Evolutionary conservation across 352 stramenopile species (phyloP).

Genomic region (Globisporangium acanthophoron): DNA sequence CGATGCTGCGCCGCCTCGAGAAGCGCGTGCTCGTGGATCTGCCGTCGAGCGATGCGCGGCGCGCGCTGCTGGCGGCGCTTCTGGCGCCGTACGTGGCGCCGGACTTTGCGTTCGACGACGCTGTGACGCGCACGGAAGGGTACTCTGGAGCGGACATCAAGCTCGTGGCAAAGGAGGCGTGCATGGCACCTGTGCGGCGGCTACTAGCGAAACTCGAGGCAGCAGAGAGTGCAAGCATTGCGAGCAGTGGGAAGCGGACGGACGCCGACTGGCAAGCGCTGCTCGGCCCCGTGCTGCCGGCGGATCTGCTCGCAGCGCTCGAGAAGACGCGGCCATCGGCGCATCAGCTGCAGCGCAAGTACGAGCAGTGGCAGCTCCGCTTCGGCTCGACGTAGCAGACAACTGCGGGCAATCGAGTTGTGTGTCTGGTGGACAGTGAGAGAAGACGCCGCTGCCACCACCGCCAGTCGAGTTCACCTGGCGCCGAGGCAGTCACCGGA

Average conservation of each 20-base stretch:
- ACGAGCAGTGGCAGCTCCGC: conserved; percentile 75
- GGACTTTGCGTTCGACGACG: conserved; percentile 46
- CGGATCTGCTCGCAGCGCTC: conserved; percentile 48
- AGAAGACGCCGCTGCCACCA: too few relatives aligned
- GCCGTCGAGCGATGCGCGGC: conserved; percentile 51
- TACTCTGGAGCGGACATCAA: conserved; percentile 86
- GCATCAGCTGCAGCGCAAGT: conserved; percentile 70
- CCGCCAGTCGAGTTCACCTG: too few relatives aligned
- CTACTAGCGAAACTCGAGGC: conserved; percentile 65
- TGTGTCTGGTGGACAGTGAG: neutral
- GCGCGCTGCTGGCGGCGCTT: conserved; percentile 51
- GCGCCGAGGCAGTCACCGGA: too few relatives aligned
- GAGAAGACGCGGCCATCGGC: conserved; percentile 78
- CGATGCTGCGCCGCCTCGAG: conserved; percentile 78
- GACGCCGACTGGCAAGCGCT: conserved; percentile 44
- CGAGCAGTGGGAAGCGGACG: neutral
- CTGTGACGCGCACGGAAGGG: conserved; percentile 50
- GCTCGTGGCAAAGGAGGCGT: conserved; percentile 80
- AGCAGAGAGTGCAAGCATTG: neutral
- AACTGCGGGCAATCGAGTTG: neutral
- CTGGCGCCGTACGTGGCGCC: conserved; percentile 49
- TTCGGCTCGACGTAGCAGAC: conserved; percentile 58
- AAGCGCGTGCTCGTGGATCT: conserved; percentile 81
- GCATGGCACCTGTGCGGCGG: conserved; percentile 71
- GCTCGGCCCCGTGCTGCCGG: conserved; percentile 49